phyloP scores from a whole-genome alignment of 495 filamentous ascomycete genomes.

The Terfezia boudieri region DNA sequence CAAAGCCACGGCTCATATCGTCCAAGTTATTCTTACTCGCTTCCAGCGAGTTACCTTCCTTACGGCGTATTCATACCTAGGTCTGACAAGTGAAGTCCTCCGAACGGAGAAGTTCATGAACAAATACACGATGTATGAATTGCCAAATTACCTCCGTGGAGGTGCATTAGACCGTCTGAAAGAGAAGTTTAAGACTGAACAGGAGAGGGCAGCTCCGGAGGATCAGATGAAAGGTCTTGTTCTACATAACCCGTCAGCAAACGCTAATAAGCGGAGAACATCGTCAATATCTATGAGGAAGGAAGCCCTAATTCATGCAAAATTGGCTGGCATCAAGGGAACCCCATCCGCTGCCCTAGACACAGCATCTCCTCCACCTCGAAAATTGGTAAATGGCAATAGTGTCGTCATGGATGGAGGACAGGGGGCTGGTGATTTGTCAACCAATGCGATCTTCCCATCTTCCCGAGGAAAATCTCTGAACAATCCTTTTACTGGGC shows the following conservation, averaged over 20 bases:
- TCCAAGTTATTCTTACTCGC: slow-evolving; percentile 85
- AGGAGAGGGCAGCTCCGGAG: slow-evolving; percentile 48
- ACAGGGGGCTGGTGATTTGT: neutral
- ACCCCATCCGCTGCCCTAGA: slow-evolving; percentile 17
- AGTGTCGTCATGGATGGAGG: neutral
- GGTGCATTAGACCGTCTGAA: slow-evolving; percentile 67
- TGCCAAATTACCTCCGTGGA: slow-evolving; percentile 80
- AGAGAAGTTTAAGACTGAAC: slow-evolving; percentile 73
- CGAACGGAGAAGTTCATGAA: slow-evolving; percentile 81
- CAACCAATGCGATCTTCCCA: neutral
- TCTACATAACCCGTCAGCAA: slow-evolving; percentile 52
- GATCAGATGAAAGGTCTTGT: slow-evolving; percentile 88
- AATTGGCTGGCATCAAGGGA: slow-evolving; percentile 13
- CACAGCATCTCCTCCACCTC: slow-evolving; percentile 12
- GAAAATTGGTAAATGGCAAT: no score
- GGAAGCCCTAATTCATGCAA: slow-evolving; percentile 51
- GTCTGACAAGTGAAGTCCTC: slow-evolving; percentile 71
- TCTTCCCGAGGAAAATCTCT: neutral
- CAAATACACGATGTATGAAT: slow-evolving; percentile 69
- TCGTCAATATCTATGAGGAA: slow-evolving; percentile 58
- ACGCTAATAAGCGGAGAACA: slow-evolving; percentile 38
- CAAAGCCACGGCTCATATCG: slow-evolving; percentile 87
- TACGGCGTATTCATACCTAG: slow-evolving; percentile 83
- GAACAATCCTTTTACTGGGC: neutral
- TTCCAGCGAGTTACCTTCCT: slow-evolving; percentile 87